These are phyloP conservation scores for Hericium coralloides DNA, from an alignment of 768 basidiomycete species.

Conservation along the genomic window DNA sequence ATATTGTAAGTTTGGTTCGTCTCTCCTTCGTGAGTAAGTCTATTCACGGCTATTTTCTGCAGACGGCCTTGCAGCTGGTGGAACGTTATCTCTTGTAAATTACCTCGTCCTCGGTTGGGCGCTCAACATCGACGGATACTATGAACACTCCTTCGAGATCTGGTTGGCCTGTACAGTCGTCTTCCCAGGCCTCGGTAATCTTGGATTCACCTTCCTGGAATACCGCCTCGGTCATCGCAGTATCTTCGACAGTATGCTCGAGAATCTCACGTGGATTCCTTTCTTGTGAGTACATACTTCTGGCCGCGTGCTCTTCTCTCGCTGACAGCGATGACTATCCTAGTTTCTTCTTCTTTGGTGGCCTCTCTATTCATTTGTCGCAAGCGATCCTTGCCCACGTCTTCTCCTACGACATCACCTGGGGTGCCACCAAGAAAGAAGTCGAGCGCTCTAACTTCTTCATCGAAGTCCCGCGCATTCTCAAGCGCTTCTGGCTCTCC, in stretches of 20 bases:
- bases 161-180: conserved; percentile 68
- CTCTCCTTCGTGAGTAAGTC: background rate
- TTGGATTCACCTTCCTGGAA: conserved; percentile 60
- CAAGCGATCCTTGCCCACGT: conserved; percentile 46
- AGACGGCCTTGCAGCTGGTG: conserved; percentile 58
- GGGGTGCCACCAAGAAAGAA: conserved; percentile 66
- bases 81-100: conserved; percentile 55
- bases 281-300: conserved; percentile 64
- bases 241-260: conserved; percentile 39
- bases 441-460: conserved; percentile 87
- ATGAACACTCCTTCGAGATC: conserved; percentile 64
- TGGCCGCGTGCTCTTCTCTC: conserved; percentile 40
- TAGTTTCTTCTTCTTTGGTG: conserved; percentile 49
- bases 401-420: conserved; percentile 49
- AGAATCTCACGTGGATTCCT: conserved; percentile 57
- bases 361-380: conserved; percentile 44
- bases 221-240: conserved; percentile 56
- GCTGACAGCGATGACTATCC: background rate
- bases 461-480: conserved; percentile 79
- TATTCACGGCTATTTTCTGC: background rate
- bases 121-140: conserved; percentile 57
- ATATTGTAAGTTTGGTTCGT: conserved; percentile 25
- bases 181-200: conserved; percentile 59
- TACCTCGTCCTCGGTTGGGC: conserved; percentile 61
- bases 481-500: conserved; percentile 67